Evolutionary conservation across 176 grass and related monocot species (phyloP).

Genomic region (Melocanna baccifera): DNA sequence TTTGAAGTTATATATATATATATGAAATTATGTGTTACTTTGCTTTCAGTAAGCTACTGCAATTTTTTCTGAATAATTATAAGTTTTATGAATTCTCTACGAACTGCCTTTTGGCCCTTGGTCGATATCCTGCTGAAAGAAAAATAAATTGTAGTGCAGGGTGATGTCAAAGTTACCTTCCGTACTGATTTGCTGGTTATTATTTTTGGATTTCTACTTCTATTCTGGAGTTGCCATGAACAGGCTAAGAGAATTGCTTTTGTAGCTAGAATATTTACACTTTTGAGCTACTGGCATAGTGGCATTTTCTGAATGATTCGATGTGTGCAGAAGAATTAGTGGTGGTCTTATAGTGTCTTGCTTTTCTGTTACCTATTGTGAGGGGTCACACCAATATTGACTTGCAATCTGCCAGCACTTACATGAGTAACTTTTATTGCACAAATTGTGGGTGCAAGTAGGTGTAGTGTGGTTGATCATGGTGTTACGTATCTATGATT

Average conservation of each 20-base stretch:
- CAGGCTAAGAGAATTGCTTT: neutral
- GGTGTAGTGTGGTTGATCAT: neutral
- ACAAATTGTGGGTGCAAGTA: neutral
- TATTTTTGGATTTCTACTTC: neutral
- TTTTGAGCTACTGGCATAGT: neutral
- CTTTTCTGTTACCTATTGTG: neutral
- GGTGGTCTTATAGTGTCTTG: neutral
- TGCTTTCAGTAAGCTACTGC: neutral
- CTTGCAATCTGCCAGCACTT: neutral
- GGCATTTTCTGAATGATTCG: neutral
- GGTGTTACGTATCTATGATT: neutral
- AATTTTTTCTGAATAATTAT: neutral
- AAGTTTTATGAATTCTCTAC: neutral
- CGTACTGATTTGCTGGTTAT: neutral
- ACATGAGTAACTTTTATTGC: neutral
- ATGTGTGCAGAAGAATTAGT: neutral
- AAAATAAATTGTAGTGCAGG: slow-evolving; percentile 5
- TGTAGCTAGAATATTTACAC: neutral
- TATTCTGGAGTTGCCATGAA: slow-evolving; percentile 1
- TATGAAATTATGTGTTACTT: neutral
- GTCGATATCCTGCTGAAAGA: neutral
- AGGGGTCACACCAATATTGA: neutral
- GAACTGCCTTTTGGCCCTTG: neutral
- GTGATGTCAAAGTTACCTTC: neutral
- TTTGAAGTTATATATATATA: neutral